phyloP scores from a whole-genome alignment of 306 rosid genomes.

The Cucumis cinereus region DNA sequence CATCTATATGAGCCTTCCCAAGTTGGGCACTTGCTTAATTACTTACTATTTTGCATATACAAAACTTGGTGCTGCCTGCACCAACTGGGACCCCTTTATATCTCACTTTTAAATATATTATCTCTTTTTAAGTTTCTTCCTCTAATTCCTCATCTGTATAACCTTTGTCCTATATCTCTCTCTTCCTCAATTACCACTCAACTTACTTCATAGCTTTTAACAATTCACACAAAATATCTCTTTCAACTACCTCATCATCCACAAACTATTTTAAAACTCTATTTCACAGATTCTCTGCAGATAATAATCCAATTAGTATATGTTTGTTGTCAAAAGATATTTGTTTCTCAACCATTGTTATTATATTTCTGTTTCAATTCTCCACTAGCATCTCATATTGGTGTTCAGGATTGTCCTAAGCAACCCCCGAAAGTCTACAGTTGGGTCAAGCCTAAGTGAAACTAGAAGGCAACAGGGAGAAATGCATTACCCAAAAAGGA shows the following conservation, averaged over 20 bases:
- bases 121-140: not conserved
- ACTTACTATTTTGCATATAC: not conserved
- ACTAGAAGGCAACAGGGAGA: no score
- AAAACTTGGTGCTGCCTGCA: constrained; percentile 5
- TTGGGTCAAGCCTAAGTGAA: no score
- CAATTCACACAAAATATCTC: not conserved
- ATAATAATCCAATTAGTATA: not conserved
- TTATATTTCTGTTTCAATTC: not conserved
- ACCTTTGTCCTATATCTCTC: not conserved
- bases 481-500: no score
- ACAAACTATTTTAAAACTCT: not conserved
- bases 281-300: not conserved
- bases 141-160: not conserved
- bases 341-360: not conserved
- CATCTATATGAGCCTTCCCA: not conserved
- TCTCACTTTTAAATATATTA: not conserved
- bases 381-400: not conserved
- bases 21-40: not conserved
- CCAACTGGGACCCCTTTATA: not conserved
- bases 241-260: not conserved
- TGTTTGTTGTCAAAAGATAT: not conserved
- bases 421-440: no score
- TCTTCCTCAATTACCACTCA: not conserved
- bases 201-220: not conserved
- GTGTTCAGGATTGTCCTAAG: no score